Conservation (phyloP, 495 filamentous ascomycete species). For the Neurospora tetraspora region DNA sequence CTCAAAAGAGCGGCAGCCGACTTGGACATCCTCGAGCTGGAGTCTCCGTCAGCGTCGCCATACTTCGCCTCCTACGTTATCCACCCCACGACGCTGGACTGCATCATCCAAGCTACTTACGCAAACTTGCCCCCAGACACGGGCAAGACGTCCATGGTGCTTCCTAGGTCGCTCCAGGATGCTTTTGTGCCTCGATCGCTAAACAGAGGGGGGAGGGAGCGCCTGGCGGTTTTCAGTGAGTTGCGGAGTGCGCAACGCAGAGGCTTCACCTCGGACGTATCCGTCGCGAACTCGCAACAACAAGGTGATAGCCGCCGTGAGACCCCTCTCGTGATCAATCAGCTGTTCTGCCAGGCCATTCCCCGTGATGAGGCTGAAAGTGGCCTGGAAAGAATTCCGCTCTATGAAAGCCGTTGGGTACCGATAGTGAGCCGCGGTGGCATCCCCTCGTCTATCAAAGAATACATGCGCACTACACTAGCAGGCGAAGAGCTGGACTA, state of each 20-base stretch:
- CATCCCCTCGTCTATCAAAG: constrained; percentile 3
- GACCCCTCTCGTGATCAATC: neutral
- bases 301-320: too few species aligned
- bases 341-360: constrained; percentile 5
- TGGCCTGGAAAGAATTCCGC: neutral
- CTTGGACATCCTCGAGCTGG: too few species aligned
- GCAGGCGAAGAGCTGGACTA: neutral
- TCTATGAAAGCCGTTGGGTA: constrained; percentile 7
- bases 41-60: constrained; percentile 12
- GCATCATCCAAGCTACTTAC: constrained; percentile 3
- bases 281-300: neutral
- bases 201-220: neutral
- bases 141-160: constrained; percentile 12
- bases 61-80: constrained; percentile 1
- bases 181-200: constrained; percentile 15
- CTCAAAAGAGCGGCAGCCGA: constrained; percentile 2
- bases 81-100: too few species aligned
- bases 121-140: constrained; percentile 13
- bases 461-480: neutral
- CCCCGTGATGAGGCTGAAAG: neutral
- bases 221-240: neutral
- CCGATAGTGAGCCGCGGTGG: constrained; percentile 1
- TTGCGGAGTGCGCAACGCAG: constrained; percentile 1
- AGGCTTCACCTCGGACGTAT: constrained; percentile 2
- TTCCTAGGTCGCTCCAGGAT: constrained; percentile 20